These are phyloP conservation scores for Sporormia fimetaria DNA, from an alignment of 495 filamentous ascomycete species.

Conservation along the genomic window DNA sequence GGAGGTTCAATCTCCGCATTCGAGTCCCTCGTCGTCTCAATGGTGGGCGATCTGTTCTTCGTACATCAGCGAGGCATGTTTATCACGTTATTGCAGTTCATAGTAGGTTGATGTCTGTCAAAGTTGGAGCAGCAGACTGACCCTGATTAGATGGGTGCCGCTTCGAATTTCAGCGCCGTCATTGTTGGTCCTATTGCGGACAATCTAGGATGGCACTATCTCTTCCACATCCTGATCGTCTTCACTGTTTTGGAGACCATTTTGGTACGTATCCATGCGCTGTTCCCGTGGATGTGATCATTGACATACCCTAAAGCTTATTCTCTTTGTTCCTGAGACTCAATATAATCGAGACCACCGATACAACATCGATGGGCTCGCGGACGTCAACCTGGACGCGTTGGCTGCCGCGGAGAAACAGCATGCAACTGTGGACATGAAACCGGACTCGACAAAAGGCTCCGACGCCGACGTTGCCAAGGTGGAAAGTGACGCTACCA, in stretches of 20 bases:
- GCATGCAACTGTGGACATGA: not conserved
- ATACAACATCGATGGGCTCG: slow-evolving; percentile 22
- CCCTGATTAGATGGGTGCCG: too few species aligned
- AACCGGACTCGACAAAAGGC: too few species aligned
- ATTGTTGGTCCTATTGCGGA: slow-evolving; percentile 22
- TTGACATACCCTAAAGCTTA: not conserved
- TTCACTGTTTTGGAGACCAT: slow-evolving; percentile 16
- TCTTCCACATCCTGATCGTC: slow-evolving; percentile 26
- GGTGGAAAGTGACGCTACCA: slow-evolving; percentile 6
- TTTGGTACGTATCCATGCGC: not conserved
- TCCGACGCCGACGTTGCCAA: slow-evolving; percentile 3
- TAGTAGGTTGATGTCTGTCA: too few species aligned
- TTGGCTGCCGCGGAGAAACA: slow-evolving; percentile 18
- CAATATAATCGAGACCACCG: slow-evolving; percentile 20
- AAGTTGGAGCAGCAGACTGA: too few species aligned
- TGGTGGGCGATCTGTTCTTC: slow-evolving; percentile 25
- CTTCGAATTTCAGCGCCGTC: slow-evolving; percentile 20
- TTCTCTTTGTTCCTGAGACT: slow-evolving; percentile 25
- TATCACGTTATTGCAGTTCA: slow-evolving; percentile 22
- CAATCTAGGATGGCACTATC: slow-evolving; percentile 24
- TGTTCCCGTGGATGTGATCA: too few species aligned
- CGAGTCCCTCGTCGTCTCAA: slow-evolving; percentile 19
- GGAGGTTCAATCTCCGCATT: slow-evolving; percentile 21
- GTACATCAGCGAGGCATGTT: slow-evolving; percentile 24
- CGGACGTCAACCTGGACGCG: slow-evolving; percentile 14